Evolutionary conservation across 192 early-diverging fungal genomes (phyloP).

Genomic region (Entomortierella parvispora): DNA sequence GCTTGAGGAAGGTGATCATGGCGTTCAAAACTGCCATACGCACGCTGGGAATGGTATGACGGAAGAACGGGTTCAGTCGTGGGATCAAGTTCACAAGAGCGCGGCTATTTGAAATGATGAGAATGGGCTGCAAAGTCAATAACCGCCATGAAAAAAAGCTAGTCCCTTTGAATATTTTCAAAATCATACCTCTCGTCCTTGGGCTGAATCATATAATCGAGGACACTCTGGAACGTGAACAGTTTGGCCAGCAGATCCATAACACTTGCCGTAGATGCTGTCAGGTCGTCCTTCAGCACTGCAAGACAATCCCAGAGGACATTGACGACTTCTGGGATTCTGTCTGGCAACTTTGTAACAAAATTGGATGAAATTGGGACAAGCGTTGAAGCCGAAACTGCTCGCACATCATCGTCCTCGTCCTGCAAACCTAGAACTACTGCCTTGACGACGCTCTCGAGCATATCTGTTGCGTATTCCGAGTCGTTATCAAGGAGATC

Average conservation of each 20-base stretch:
- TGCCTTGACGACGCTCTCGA: constrained; percentile 79
- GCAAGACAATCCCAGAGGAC: constrained; percentile 91
- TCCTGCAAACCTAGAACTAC: constrained; percentile 89
- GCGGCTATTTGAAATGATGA: constrained; percentile 22
- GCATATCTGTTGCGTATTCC: constrained; percentile 56
- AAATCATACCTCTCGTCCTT: constrained; percentile 42
- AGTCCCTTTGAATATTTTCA: neutral
- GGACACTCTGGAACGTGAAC: constrained; percentile 67
- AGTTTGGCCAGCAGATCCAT: constrained; percentile 93
- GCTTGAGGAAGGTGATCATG: constrained; percentile 75
- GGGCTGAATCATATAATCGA: constrained; percentile 60
- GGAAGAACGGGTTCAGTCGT: constrained; percentile 92
- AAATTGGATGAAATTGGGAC: constrained; percentile 87
- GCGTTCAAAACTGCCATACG: constrained; percentile 86
- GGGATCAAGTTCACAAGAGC: constrained; percentile 81
- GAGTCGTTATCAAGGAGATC: constrained; percentile 76
- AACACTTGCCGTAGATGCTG: constrained; percentile 89
- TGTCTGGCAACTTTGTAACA: constrained; percentile 70
- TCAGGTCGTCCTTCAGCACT: constrained; percentile 91
- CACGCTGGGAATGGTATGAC: constrained; percentile 89
- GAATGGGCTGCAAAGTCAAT: neutral
- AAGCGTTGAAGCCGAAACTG: constrained; percentile 90
- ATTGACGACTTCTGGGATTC: constrained; percentile 78
- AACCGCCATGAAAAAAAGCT: neutral
- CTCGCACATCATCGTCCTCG: constrained; percentile 93